Conservation (phyloP, 1,139 yeast genomes). For the Protomyces lactucae-debilis region DNA sequence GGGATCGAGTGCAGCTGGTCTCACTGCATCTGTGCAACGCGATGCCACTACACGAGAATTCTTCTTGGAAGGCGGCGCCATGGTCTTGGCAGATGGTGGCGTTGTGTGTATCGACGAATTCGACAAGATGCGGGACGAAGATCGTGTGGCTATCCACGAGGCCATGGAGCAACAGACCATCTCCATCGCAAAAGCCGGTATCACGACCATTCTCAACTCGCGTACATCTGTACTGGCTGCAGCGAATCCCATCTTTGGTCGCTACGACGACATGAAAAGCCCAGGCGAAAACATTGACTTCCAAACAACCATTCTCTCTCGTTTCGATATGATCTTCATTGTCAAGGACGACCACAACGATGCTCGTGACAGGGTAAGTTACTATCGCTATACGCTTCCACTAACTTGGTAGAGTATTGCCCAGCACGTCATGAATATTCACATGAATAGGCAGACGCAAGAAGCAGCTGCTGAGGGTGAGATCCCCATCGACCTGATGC, state of each 20-base stretch:
- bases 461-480: slow-evolving; percentile 60
- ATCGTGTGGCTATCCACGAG: slow-evolving; percentile 97
- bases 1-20: slow-evolving; percentile 99
- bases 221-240: slow-evolving; percentile 96
- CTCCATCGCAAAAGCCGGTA: slow-evolving; percentile 99
- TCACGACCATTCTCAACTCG: slow-evolving; percentile 90
- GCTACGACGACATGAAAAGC: slow-evolving; percentile 90
- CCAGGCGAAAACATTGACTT: slow-evolving; percentile 98
- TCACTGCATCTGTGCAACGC: slow-evolving; percentile 95
- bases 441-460: slow-evolving; percentile 63
- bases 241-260: slow-evolving; percentile 94
- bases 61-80: slow-evolving; percentile 97
- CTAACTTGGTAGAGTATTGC: slow-evolving; percentile 61
- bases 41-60: slow-evolving; percentile 84
- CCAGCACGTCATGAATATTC: slow-evolving; percentile 89
- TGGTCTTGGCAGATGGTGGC: slow-evolving; percentile 99
- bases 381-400: background rate
- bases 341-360: slow-evolving; percentile 94
- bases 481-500: slow-evolving; percentile 85
- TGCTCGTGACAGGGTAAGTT: slow-evolving; percentile 52
- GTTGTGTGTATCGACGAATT: slow-evolving; percentile 98
- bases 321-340: slow-evolving; percentile 97
- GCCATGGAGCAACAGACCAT: slow-evolving; percentile 99
- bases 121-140: slow-evolving; percentile 98
- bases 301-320: slow-evolving; percentile 91